Base-by-base conservation (phyloP, 768 basidiomycete genomes). In the Suillus hirtellus region DNA sequence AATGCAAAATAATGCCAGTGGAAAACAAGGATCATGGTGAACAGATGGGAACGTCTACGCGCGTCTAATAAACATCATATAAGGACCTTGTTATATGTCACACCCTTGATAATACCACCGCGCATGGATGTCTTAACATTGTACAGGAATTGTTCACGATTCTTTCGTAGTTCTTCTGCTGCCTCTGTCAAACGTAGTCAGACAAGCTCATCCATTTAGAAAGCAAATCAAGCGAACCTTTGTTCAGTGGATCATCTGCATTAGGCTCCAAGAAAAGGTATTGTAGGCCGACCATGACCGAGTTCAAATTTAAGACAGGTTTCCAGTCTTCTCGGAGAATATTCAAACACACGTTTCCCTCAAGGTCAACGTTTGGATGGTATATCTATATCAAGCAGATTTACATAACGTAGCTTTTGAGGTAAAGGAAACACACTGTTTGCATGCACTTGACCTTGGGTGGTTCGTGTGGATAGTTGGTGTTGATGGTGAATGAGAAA, bases 291-390 rank as follows among this genome's bases (percentile, higher is more conserved):
- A 99, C 93, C 94, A 99, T 96, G 67, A 99, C 94, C 37, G 96
- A 93, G 75, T 95, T 98, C 60, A 99, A 82, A 77, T 98, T 99
- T 50, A 99, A 81, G 3, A 99, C 97, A 6, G 97, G 97, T 73
- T 99, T 99, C 97, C 97, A 99, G 79, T 99, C 97, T 81, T 99
- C 97, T 74, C 97, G 88, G 63, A 99, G 85, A 74, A 99, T 98
- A 78, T 99, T 99, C 70, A 99, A 77, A 81, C 97, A 99, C 53
- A 99, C 96, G 69, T 99, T 99, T 52, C 97, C 97, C 73, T 98
- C 95, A 43, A 97, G 84, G 76, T 99, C 97, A 60, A 99, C 90
- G 72, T 99, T 99, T 1, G 97, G 97, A 75, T 99, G 97, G 76
- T 99, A 99, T 73, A 99, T 98, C 96, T 99, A 67, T 59, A 44